Base-by-base conservation (phyloP, 805 yeast species). In the Hanseniaspora osmophila region DNA sequence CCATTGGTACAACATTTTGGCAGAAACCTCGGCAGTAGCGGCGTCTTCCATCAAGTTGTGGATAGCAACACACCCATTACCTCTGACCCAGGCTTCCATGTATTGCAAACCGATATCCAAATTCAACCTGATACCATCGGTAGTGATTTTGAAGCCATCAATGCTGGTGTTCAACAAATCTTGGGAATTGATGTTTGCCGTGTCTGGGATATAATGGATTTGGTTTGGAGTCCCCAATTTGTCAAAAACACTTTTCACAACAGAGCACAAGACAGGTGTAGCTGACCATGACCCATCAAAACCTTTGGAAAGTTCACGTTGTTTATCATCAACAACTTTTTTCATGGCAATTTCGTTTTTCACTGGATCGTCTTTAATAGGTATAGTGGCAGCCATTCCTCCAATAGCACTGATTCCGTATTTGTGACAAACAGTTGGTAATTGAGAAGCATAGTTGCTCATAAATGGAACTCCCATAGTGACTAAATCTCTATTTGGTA, bases 251-350 rank as follows among this genome's bases (percentile, higher is more conserved):
- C 74, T 71, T 58, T 80, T 71, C 38, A 85, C 87, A 51, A 82
- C 74, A 15, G 80, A 73, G 22, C 83, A 84, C 60, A 83, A 69
- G 17, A 87, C 88, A 15, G 94, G 94, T 57, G 83, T 92, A 13
- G 90, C 90, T 59, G 83, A 83, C 94, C 94, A 83, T 48, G 90
- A 80, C 44, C 92, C 87, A 67, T 83, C 94, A 64, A 84, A 86
- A 42, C 92, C 92, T 46, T 82, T 80, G 43, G 69, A 64, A 42
- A 81, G 82, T 64, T 83, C 94, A 54, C 92, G 69, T 52, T 79
- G 70, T 65, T 83, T 83, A 64, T 83, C 94, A 60, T 71, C 74
- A 52, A 75, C 72, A 45, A 83, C 92, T 52, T 80, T 80, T 42
- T 71, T 76, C 78, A 83, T 73, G 10, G 88, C 90, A 42, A 67